Evolutionary conservation across 2,329 filamentous ascomycete genomes (phyloP).

Genomic region (Chaetothyriales sp.): DNA sequence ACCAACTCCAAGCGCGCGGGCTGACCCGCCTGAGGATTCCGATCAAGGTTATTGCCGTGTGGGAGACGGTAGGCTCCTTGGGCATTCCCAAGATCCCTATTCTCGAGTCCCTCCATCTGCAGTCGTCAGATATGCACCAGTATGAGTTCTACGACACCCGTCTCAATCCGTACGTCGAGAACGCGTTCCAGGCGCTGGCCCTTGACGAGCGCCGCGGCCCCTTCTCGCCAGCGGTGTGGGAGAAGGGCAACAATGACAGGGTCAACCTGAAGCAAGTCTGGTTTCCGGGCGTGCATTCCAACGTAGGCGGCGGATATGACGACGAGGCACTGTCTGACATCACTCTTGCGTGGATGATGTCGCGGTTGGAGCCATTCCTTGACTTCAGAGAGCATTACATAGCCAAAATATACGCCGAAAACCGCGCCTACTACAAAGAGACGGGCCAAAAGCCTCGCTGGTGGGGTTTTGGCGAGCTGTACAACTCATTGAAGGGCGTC

Average conservation of each 20-base stretch:
- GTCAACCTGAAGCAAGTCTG: constrained; percentile 32
- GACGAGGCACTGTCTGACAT: constrained; percentile 37
- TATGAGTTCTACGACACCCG: constrained; percentile 24
- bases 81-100: constrained; percentile 20
- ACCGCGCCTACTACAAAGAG: constrained; percentile 12
- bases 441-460: constrained; percentile 15
- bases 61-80: constrained; percentile 24
- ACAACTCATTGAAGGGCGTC: constrained; percentile 16
- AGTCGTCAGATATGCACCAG: constrained; percentile 15
- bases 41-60: constrained; percentile 23
- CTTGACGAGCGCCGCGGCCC: constrained; percentile 22
- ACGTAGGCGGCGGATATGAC: constrained; percentile 35
- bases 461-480: constrained; percentile 19
- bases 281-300: constrained; percentile 37
- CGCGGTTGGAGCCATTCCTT: constrained; percentile 25
- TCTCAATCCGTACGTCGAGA: constrained; percentile 21
- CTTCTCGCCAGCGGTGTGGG: constrained; percentile 23
- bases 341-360: constrained; percentile 39
- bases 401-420: constrained; percentile 13
- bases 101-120: constrained; percentile 10
- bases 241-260: constrained; percentile 17
- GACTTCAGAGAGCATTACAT: constrained; percentile 18
- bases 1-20: constrained; percentile 15
- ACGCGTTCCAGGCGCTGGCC: constrained; percentile 24
- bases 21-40: constrained; percentile 15